phyloP scores from a whole-genome alignment of 108 stramenopile species.

The Hondaea fermentalgiana region DNA sequence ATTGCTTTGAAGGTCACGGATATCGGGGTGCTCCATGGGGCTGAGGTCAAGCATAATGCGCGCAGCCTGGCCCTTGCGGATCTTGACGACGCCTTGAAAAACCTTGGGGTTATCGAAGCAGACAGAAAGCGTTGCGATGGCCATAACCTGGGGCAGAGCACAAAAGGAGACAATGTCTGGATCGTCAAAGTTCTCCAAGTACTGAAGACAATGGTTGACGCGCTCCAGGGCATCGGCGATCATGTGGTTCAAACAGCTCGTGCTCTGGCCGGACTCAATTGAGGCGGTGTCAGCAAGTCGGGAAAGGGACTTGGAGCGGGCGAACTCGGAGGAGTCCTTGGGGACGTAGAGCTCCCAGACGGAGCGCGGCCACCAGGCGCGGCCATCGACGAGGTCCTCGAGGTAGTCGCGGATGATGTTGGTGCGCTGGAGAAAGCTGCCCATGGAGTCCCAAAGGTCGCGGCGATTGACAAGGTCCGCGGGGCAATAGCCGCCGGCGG shows the following conservation, averaged over 20 bases:
- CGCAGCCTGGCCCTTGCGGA: slow-evolving; percentile 52
- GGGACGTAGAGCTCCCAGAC: slow-evolving; percentile 78
- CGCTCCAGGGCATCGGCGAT: slow-evolving; percentile 91
- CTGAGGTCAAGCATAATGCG: slow-evolving; percentile 30
- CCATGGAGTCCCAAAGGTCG: slow-evolving; percentile 87
- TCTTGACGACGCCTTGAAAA: slow-evolving; percentile 95
- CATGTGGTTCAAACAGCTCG: slow-evolving; percentile 83
- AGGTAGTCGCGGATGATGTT: slow-evolving; percentile 99
- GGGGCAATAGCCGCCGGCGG: slow-evolving; percentile 64
- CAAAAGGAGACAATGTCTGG: slow-evolving; percentile 90
- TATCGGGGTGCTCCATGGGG: not conserved
- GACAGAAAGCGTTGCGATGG: slow-evolving; percentile 94
- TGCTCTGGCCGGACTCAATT: not conserved
- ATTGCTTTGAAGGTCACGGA: not conserved
- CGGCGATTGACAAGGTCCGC: slow-evolving; percentile 53
- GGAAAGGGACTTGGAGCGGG: slow-evolving; percentile 52
- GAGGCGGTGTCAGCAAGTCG: not conserved
- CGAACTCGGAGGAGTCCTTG: slow-evolving; percentile 57
- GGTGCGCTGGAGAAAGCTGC: slow-evolving; percentile 95
- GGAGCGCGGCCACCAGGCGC: slow-evolving; percentile 94
- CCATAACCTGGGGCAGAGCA: slow-evolving; percentile 99
- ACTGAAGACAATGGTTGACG: slow-evolving; percentile 81
- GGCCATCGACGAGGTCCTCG: slow-evolving; percentile 96
- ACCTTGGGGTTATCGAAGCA: slow-evolving; percentile 81
- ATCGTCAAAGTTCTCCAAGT: slow-evolving; percentile 71